A percentile compares a stretch with the other conserved stretches of the same genome.
Conservation (phyloP, 495 filamentous ascomycete species). For the Corynascus novoguineensis region DNA sequence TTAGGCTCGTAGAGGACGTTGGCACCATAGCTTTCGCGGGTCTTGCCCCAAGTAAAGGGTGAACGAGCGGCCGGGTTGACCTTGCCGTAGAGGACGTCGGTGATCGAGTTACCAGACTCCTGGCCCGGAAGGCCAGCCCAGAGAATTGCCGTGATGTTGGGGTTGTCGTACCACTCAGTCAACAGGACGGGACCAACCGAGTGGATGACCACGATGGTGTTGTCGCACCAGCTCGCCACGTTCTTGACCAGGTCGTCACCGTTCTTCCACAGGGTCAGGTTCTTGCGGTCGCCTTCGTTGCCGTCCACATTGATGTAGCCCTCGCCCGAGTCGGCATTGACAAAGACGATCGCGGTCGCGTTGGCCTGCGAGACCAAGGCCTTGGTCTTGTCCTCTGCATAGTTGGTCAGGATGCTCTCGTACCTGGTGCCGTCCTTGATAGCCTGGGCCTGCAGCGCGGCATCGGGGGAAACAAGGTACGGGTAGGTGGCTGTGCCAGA, state of each 20-base stretch:
- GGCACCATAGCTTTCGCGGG: constrained; percentile 66
- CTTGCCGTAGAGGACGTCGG: constrained; percentile 84
- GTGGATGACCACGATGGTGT: constrained; percentile 92
- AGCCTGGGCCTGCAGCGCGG: constrained; percentile 75
- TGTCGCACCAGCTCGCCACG: constrained; percentile 71
- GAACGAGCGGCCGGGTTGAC: constrained; percentile 81
- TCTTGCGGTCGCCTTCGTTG: constrained; percentile 86
- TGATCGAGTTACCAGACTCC: constrained; percentile 84
- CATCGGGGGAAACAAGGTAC: constrained; percentile 81
- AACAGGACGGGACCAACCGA: constrained; percentile 75
- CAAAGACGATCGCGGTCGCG: constrained; percentile 75
- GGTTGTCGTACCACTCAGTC: constrained; percentile 68
- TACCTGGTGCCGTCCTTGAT: constrained; percentile 55
- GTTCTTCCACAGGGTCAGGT: constrained; percentile 82
- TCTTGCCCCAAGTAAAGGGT: constrained; percentile 82
- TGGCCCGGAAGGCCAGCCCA: constrained; percentile 93
- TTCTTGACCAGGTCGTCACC: constrained; percentile 74
- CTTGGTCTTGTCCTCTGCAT: constrained; percentile 52
- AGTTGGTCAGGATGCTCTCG: constrained; percentile 72
- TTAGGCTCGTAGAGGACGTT: constrained; percentile 72
- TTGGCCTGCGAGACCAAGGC: constrained; percentile 60
- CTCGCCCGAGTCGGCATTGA: constrained; percentile 82
- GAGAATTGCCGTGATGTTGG: constrained; percentile 90
- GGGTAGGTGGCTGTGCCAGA: constrained; percentile 86
- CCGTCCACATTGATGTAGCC: constrained; percentile 78